A percentile compares a stretch with the other conserved stretches of the same genome.
Evolutionary conservation across 2,329 filamentous ascomycete genomes (phyloP).

Genomic region (Cercospora sp.): DNA sequence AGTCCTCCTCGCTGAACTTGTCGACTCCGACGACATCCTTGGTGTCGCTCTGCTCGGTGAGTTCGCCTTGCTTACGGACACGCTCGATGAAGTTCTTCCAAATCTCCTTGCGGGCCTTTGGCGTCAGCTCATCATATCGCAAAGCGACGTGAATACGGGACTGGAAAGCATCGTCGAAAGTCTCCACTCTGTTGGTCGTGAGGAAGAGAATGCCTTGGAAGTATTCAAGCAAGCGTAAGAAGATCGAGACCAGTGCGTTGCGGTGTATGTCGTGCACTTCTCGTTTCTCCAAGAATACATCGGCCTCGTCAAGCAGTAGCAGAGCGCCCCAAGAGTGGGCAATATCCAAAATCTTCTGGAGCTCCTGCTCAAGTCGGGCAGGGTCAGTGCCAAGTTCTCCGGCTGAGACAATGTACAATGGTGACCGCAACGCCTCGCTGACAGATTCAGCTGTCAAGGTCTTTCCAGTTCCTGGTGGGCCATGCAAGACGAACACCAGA

Average conservation of each 20-base stretch:
- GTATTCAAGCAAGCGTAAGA: conserved; percentile 83
- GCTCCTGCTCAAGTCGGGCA: conserved; percentile 68
- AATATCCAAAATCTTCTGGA: conserved; percentile 82
- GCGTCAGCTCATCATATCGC: conserved; percentile 72
- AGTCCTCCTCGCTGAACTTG: conserved; percentile 66
- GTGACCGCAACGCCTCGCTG: conserved; percentile 76
- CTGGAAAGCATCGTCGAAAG: conserved; percentile 89
- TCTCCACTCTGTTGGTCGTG: conserved; percentile 84
- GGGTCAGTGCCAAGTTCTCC: conserved; percentile 81
- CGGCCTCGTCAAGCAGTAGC: conserved; percentile 79
- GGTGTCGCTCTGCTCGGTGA: conserved; percentile 60
- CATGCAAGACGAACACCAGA: conserved; percentile 78
- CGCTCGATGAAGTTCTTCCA: conserved; percentile 82
- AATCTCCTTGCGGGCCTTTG: conserved; percentile 72
- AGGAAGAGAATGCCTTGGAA: conserved; percentile 89
- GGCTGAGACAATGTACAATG: conserved; percentile 78
- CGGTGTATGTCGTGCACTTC: conserved; percentile 81
- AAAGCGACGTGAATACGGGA: conserved; percentile 83
- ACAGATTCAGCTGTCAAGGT: conserved; percentile 86
- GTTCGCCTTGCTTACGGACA: conserved; percentile 64
- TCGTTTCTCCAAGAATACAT: conserved; percentile 80
- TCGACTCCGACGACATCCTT: conserved; percentile 66
- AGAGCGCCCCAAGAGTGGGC: conserved; percentile 85
- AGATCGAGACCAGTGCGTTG: conserved; percentile 83
- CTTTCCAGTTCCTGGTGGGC: conserved; percentile 84